A percentile compares a stretch with the other conserved stretches of the same genome.
phyloP scores from a whole-genome alignment of 495 filamentous ascomycete species.

The Pseudevernia furfuracea region DNA sequence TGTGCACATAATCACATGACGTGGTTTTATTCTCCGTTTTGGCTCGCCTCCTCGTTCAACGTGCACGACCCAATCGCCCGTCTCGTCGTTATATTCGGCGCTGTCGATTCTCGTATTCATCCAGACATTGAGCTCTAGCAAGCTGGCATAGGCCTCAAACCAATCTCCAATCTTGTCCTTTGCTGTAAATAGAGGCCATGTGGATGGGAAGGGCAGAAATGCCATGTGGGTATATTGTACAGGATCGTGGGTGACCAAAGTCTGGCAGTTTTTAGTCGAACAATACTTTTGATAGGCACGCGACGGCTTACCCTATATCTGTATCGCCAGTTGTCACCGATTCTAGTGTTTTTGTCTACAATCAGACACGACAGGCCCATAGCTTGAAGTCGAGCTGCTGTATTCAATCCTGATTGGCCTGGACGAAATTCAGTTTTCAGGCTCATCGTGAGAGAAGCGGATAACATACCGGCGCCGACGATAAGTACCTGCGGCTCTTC shows the following conservation, averaged over 20 bases:
- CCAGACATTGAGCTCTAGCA: too few relatives aligned
- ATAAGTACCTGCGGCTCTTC: not conserved
- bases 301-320: not conserved
- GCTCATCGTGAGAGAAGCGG: not conserved
- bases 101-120: too few relatives aligned
- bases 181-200: not conserved
- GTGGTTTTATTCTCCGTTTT: too few relatives aligned
- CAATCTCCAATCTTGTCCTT: not conserved
- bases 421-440: not conserved
- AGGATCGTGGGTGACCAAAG: not conserved
- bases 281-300: too few relatives aligned
- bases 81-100: too few relatives aligned
- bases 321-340: not conserved
- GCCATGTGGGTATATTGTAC: slow-evolving; percentile 1
- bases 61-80: too few relatives aligned
- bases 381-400: not conserved
- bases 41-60: too few relatives aligned
- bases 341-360: not conserved
- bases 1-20: too few relatives aligned
- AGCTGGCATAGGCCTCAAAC: too few relatives aligned
- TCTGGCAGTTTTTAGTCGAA: not conserved
- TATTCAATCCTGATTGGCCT: not conserved
- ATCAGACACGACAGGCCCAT: not conserved
- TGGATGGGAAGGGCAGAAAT: not conserved
- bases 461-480: not conserved